Conservation (phyloP, 2,329 filamentous ascomycete genomes). For the Monilinia laxa region DNA sequence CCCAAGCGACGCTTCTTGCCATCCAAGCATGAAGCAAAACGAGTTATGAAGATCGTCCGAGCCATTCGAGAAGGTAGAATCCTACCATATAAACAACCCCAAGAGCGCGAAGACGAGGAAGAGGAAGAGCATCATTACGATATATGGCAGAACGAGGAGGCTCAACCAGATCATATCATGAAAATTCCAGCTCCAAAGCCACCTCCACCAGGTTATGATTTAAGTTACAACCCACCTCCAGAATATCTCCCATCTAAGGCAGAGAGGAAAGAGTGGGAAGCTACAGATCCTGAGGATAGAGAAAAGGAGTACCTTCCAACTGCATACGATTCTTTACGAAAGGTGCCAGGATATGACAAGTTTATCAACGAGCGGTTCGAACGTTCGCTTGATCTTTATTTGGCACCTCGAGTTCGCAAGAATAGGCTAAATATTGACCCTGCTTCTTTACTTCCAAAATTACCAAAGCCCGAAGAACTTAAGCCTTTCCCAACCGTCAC, state of each 20-base stretch:
- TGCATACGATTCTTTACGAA: conserved; percentile 79
- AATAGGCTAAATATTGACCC: conserved; percentile 97
- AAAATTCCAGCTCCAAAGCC: conserved; percentile 93
- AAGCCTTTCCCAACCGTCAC: conserved; percentile 92
- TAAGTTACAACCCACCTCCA: conserved; percentile 93
- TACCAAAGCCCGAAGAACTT: conserved; percentile 89
- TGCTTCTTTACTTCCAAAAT: conserved; percentile 84
- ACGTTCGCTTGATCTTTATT: conserved; percentile 89
- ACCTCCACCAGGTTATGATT: conserved; percentile 87
- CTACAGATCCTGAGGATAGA: conserved; percentile 82
- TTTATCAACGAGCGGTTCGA: conserved; percentile 97
- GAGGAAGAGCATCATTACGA: conserved; percentile 73
- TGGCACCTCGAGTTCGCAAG: conserved; percentile 86
- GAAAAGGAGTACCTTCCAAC: conserved; percentile 85
- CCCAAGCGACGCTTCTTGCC: conserved; percentile 94
- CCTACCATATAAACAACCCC: conserved; percentile 78
- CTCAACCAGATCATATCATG: conserved; percentile 83
- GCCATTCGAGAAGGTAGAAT: conserved; percentile 95
- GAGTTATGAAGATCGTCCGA: conserved; percentile 94
- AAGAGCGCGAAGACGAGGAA: conserved; percentile 69
- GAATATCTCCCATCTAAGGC: conserved; percentile 88
- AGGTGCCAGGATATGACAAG: conserved; percentile 85
- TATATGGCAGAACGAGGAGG: conserved; percentile 90
- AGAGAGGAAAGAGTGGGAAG: conserved; percentile 83
- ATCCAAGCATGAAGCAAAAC: conserved; percentile 94